Conservation (phyloP, 2,329 filamentous ascomycete genomes). For the Penicillium griseofulvum region DNA sequence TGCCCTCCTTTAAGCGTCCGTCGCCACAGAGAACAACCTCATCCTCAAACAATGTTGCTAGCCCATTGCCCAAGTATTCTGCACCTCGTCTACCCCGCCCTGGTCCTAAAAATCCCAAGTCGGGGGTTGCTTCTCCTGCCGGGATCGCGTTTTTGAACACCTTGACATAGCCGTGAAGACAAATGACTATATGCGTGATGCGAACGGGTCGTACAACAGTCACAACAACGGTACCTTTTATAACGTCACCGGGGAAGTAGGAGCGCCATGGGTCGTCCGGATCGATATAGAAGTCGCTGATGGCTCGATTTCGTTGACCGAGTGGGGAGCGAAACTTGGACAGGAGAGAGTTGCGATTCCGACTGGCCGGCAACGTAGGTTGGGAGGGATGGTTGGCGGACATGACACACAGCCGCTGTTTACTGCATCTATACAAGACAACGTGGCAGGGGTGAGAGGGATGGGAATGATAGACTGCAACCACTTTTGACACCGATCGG, state of each 20-base stretch:
- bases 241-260: constrained; percentile 61
- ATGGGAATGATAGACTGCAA: constrained; percentile 10
- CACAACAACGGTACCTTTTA: constrained; percentile 59
- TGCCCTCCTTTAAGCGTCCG: constrained; percentile 61
- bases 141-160: constrained; percentile 62
- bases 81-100: constrained; percentile 53
- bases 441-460: constrained; percentile 8
- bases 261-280: constrained; percentile 62
- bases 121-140: constrained; percentile 53
- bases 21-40: constrained; percentile 64
- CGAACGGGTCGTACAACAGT: constrained; percentile 60
- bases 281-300: constrained; percentile 61
- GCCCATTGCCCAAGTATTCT: constrained; percentile 63
- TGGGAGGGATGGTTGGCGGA: constrained; percentile 38
- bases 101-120: constrained; percentile 51
- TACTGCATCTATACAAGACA: constrained; percentile 36
- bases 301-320: constrained; percentile 52
- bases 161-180: constrained; percentile 63
- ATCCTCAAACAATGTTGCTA: constrained; percentile 64
- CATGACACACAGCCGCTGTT: constrained; percentile 38
- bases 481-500: constrained; percentile 5
- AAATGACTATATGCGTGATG: constrained; percentile 63
- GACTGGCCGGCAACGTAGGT: constrained; percentile 37
- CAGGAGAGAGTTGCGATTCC: constrained; percentile 46
- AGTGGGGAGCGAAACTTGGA: constrained; percentile 58